Conservation (phyloP, 129 eudicot genomes). For the Ambrosia trifida region DNA sequence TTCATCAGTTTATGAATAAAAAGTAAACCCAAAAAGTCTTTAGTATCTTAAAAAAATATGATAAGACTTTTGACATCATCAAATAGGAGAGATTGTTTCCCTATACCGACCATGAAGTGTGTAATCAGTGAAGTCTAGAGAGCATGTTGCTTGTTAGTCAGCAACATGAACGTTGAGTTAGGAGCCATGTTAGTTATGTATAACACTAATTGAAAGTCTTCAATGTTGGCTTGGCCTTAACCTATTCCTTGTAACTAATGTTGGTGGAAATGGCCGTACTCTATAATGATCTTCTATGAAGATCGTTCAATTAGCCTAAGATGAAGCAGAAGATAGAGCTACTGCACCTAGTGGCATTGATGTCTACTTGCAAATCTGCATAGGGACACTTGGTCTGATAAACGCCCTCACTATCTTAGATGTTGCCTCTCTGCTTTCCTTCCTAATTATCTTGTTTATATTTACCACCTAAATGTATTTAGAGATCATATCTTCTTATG, state of each 20-base stretch:
- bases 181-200: neutral
- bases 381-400: neutral
- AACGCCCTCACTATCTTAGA: neutral
- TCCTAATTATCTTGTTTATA: neutral
- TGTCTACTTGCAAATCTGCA: neutral
- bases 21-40: too few relatives aligned
- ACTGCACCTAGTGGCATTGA: neutral
- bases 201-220: neutral
- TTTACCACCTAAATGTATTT: neutral
- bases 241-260: too few relatives aligned
- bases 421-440: neutral
- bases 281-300: too few relatives aligned
- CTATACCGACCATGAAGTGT: neutral
- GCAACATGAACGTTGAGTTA: neutral
- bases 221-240: neutral
- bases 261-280: too few relatives aligned
- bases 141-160: neutral
- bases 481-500: neutral
- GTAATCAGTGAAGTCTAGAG: neutral
- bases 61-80: too few relatives aligned
- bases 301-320: neutral
- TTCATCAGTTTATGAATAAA: too few relatives aligned
- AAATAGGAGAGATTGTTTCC: too few relatives aligned
- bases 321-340: neutral
- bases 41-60: too few relatives aligned